Conservation (phyloP, 2,329 filamentous ascomycete species). For the Cladosporium phlei region DNA sequence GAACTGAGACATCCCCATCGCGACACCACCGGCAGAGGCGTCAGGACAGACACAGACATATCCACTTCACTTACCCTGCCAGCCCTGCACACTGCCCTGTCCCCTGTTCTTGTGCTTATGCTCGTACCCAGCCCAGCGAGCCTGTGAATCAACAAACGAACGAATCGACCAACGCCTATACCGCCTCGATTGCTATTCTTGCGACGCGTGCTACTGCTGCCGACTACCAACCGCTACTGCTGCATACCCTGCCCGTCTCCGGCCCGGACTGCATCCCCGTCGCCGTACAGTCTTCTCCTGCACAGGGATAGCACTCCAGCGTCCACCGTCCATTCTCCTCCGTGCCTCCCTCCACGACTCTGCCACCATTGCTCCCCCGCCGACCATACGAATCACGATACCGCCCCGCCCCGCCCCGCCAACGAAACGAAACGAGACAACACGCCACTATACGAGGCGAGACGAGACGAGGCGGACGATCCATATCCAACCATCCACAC, state of each 20-base stretch:
- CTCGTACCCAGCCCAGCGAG: no score
- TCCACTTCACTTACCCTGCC: no score
- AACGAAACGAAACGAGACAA: not conserved
- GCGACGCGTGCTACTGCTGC: not conserved
- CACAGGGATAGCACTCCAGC: not conserved
- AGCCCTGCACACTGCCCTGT: no score
- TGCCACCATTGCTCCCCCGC: no score
- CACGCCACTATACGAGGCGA: not conserved
- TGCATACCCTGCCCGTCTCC: not conserved
- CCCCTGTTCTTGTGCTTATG: no score
- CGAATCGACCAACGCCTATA: conserved; percentile 12
- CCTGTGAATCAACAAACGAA: no score
- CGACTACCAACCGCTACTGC: not conserved
- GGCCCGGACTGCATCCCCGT: conserved; percentile 6
- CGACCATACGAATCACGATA: not conserved
- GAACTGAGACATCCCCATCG: no score
- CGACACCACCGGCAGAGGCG: no score
- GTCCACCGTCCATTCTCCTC: no score
- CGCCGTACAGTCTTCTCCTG: conserved; percentile 4
- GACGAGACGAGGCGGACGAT: not conserved
- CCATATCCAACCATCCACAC: no score
- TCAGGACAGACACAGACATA: no score
- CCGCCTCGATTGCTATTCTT: not conserved
- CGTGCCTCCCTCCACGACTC: no score
- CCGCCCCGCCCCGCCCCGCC: not conserved